phyloP scores from a whole-genome alignment of 1,284 basidiomycete species.

The Xerocomus cyaneibrunnescens region DNA sequence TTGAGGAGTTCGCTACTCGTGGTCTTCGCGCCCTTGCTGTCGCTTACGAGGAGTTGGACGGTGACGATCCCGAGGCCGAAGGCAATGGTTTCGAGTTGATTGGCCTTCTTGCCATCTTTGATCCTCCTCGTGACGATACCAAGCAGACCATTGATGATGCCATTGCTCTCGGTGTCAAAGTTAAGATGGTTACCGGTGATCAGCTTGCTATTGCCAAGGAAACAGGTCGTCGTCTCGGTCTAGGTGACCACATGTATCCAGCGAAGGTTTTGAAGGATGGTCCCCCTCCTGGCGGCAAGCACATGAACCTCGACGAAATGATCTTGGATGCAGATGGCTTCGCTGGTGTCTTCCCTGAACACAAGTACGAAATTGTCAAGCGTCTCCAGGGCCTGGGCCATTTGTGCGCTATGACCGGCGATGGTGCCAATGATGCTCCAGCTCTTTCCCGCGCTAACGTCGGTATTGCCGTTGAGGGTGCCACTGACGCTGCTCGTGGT shows the following conservation, averaged over 20 bases:
- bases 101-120: conserved; percentile 96
- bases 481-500: conserved; percentile 83
- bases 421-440: conserved; percentile 86
- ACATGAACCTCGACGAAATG: conserved; percentile 76
- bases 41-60: conserved; percentile 91
- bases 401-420: conserved; percentile 80
- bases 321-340: conserved; percentile 78
- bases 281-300: conserved; percentile 65
- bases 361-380: conserved; percentile 85
- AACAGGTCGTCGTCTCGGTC: conserved; percentile 95
- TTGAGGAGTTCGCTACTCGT: conserved; percentile 93
- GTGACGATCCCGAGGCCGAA: conserved; percentile 76
- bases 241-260: conserved; percentile 88
- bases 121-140: conserved; percentile 97
- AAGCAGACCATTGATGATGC: conserved; percentile 99
- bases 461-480: conserved; percentile 88
- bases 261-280: conserved; percentile 83
- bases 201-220: conserved; percentile 99
- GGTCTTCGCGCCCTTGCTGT: conserved; percentile 98
- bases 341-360: conserved; percentile 87
- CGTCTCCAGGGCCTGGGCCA: conserved; percentile 80
- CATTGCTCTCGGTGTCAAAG: conserved; percentile 91
- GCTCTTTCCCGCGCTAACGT: conserved; percentile 84
- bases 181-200: conserved; percentile 99
- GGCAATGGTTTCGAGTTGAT: conserved; percentile 97